Base-by-base conservation (phyloP, 768 basidiomycete species). In the Paxillus rubicundulus region DNA sequence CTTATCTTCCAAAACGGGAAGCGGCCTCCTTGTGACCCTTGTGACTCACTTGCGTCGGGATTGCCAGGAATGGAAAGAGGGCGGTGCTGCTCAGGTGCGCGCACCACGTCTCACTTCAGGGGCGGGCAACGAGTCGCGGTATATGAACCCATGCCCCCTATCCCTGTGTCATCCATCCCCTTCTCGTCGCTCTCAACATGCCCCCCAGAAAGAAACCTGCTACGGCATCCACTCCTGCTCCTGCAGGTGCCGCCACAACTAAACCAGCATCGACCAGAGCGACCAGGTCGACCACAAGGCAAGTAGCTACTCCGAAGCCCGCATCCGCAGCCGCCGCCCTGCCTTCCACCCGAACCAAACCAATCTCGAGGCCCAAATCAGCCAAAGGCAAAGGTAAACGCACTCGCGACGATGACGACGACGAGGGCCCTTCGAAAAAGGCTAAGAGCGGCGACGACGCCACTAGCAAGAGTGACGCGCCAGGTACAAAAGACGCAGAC, bases 171-270 rank as follows among this genome's bases (percentile, higher is more conserved):
- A n/a, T 30, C 30, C 30, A 30, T 30, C 30, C 7, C 24, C 4
- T 24, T 24, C 24, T 24, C 9, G 16, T 24, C 42, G 12, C 16
- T 28, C 16, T 9, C 12, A 20, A 32, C 27, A 79, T 78, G 77
- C 74, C 77, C 54, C 76, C 79, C 43, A 70, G 75, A 52, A 79
- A 77, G 63, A 79, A 78, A 67, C 60, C 71, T 36, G 53, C 71
- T 30, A 57, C 67, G 47, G 21, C 40, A 13, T 58, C 66, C 52
- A 21, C 45, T 21, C 34, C 37, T 14, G 36, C n/a, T 27, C 69
- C 62, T 39, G 52, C 58, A 24, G 56, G 66, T 34, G 49, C 67
- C 45, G 54, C 65, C 24, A 69, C 69, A 8, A 66, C 71, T 18
- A 47, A 43, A 21, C 55, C 55, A 37, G 39, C 27, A 2, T 57